phyloP scores from a whole-genome alignment of 495 filamentous ascomycete species.

The Acidomyces sp. region DNA sequence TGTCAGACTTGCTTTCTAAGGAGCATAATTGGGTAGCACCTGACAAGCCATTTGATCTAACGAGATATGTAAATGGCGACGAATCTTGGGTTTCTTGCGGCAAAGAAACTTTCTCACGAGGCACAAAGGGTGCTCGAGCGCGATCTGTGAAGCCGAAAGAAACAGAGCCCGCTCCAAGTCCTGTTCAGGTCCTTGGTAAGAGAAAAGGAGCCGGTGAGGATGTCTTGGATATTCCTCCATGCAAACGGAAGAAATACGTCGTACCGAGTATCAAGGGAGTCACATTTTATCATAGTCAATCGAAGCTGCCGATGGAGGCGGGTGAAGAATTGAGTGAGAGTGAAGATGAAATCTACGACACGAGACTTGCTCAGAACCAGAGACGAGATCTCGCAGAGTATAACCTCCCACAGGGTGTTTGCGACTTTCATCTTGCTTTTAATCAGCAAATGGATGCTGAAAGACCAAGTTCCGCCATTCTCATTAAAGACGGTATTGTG shows the following conservation, averaged over 20 bases:
- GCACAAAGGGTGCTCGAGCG: background rate
- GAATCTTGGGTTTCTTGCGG: constrained; percentile 10
- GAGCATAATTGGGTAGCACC: constrained; percentile 15
- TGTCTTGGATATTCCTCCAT: constrained; percentile 2
- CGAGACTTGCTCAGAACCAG: constrained; percentile 19
- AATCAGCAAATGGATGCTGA: constrained; percentile 22
- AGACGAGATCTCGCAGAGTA: constrained; percentile 11
- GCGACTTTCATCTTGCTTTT: constrained; percentile 20
- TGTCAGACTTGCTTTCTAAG: background rate
- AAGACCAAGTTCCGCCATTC: constrained; percentile 8
- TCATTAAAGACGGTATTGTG: constrained; percentile 17
- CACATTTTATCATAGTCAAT: constrained; percentile 22
- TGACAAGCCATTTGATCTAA: constrained; percentile 11
- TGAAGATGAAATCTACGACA: constrained; percentile 25
- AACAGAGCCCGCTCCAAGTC: background rate
- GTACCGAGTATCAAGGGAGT: constrained; percentile 12
- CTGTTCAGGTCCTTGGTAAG: background rate
- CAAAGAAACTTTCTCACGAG: background rate
- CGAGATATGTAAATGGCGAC: constrained; percentile 7
- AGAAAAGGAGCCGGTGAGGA: constrained; percentile 1
- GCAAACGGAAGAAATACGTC: background rate
- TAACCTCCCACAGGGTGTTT: constrained; percentile 10
- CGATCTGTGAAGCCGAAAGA: background rate
- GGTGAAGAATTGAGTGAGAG: constrained; percentile 23
- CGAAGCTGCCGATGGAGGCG: constrained; percentile 17